Conservation (phyloP, 2,329 filamentous ascomycete genomes). For the Colletotrichum sp. region DNA sequence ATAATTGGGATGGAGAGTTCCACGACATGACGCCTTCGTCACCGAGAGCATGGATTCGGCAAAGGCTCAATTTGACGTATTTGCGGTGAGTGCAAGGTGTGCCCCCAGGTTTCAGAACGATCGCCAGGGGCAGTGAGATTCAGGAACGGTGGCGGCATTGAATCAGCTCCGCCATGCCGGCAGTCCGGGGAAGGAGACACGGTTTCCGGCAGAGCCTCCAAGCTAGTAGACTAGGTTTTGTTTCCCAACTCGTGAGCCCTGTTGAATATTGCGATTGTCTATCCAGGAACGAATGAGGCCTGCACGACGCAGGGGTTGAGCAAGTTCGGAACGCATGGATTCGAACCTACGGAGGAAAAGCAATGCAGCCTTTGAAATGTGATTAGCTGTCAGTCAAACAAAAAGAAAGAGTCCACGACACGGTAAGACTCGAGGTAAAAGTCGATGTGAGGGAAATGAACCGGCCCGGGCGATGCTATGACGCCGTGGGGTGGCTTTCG, state of each 20-base stretch:
- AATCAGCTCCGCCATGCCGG: conserved; percentile 1
- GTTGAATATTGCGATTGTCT: not conserved
- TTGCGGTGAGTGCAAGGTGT: not conserved
- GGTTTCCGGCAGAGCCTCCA: conserved; percentile 20
- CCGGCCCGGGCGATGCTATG: not conserved
- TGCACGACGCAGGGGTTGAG: not conserved
- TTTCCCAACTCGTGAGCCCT: not conserved
- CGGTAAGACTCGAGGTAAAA: not conserved
- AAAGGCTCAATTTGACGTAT: not conserved
- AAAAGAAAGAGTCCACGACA: not conserved
- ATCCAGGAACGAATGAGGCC: not conserved
- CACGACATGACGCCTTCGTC: not conserved
- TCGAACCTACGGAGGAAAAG: not conserved
- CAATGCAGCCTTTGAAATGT: not conserved
- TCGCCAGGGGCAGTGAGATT: conserved; percentile 4
- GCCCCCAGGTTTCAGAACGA: conserved; percentile 9
- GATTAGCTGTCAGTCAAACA: not conserved
- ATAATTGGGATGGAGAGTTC: not conserved
- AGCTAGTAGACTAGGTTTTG: not conserved
- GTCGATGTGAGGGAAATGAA: not conserved
- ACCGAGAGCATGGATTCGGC: not conserved
- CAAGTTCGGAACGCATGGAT: not conserved
- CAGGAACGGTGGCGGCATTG: not conserved
- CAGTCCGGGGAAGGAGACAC: conserved; percentile 11
- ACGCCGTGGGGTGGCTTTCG: not conserved